Base-by-base conservation (phyloP, 345 rosid species). In the Euphorbia lathyris region DNA sequence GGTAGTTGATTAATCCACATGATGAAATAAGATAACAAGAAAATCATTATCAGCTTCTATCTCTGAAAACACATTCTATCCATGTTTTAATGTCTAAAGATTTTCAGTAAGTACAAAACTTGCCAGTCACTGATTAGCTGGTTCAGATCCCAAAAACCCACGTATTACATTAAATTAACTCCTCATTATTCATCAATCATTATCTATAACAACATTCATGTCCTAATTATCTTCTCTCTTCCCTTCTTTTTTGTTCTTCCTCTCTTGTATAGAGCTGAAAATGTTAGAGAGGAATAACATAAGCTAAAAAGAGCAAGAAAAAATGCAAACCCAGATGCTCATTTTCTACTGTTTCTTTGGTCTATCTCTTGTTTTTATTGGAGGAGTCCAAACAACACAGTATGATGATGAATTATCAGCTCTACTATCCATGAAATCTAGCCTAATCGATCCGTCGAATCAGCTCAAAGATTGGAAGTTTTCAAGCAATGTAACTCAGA, bases 21-120 rank as follows among this genome's bases (percentile, higher is more conserved):
- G 70, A 36, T 80, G 84, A 82, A 83, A 77, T 84, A 29, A 77
- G 64, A 50, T 50, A 62, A 16, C 52, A 67, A n/a, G 7, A 47
- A 56, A 73, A 67, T 59, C 42, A 69, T 60, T 72, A 72, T 69
- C 29, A 78, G 63, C 75, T 68, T n/a, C n/a, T 19, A 59, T 65
- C 72, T 53, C 76, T 40, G 67, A 69, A 79, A 82, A 86, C 88
- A 87, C 88, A 90, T 89, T 85, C 91, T 82, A 80, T 74, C 90
- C 95, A 93, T 93, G 93, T 89, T 83, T 79, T 72, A 76, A 59
- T 93, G 96, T 87, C 94, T 83, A 74, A 34, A 73, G 82, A 81
- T 78, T 82, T 73, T 74, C 77, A 82, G 77, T 80, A 85, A 78
- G 77, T 85, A 85, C 94, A 89, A 87, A 80, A 65, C 83, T 88